These are phyloP conservation scores for Clohesyomyces aquaticus DNA, from an alignment of 495 filamentous ascomycete species.

Conservation along the genomic window DNA sequence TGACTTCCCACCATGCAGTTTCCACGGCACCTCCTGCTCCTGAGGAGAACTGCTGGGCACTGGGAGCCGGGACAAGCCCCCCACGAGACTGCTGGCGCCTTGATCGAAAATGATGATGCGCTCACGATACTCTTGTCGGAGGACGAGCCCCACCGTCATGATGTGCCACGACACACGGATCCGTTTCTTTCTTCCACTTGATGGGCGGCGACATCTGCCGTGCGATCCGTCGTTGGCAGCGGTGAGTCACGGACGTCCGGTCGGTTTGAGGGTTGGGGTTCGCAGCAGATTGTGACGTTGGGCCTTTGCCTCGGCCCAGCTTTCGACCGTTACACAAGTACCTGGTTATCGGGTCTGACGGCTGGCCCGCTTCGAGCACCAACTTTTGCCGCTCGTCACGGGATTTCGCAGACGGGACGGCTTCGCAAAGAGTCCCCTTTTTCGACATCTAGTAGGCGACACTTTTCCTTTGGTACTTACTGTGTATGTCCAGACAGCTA, in stretches of 20 bases:
- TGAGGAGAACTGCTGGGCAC: neutral
- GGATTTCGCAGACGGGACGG: neutral
- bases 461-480: too few relatives aligned
- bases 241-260: neutral
- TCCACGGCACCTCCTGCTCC: neutral
- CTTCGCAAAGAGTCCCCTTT: too few relatives aligned
- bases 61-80: too few relatives aligned
- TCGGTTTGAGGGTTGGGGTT: too few relatives aligned
- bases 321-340: neutral
- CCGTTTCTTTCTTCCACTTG: too few relatives aligned
- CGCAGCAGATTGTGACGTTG: neutral
- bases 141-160: too few relatives aligned
- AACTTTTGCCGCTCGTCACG: neutral
- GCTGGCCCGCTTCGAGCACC: neutral
- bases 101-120: too few relatives aligned
- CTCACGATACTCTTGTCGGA: too few relatives aligned
- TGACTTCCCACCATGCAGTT: slow-evolving; percentile 2
- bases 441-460: too few relatives aligned
- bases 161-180: neutral
- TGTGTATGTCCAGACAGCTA: too few relatives aligned
- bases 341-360: neutral
- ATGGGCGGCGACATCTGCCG: neutral
- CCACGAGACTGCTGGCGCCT: neutral
- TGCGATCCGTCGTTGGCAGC: neutral
- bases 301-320: neutral